Conservation (phyloP, 352 stramenopile genomes). For the Phytophthora pini region DNA sequence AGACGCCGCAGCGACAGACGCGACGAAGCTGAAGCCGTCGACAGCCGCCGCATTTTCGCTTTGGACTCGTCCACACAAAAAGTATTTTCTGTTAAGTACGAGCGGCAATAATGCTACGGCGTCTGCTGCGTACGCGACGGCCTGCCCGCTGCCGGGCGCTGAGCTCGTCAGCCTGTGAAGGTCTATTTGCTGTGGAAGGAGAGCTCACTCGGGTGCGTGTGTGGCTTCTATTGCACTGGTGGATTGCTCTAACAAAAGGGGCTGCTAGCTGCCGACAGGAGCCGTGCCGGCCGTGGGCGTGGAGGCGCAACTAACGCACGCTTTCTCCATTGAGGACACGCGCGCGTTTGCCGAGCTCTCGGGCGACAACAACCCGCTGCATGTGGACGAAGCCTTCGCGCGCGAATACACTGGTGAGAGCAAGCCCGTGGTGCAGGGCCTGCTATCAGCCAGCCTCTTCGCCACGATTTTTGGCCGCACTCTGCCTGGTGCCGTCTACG, state of each 20-base stretch:
- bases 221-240: too few relatives aligned
- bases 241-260: neutral
- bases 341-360: constrained; percentile 65
- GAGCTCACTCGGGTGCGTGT: constrained; percentile 39
- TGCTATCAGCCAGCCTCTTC: constrained; percentile 82
- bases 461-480: constrained; percentile 81
- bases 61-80: constrained; percentile 23
- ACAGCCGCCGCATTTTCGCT: constrained; percentile 43
- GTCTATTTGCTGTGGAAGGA: constrained; percentile 40
- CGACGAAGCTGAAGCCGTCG: constrained; percentile 28
- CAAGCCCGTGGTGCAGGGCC: constrained; percentile 78
- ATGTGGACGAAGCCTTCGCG: constrained; percentile 62
- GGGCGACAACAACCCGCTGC: constrained; percentile 81
- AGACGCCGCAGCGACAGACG: constrained; percentile 37
- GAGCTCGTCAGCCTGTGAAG: constrained; percentile 18
- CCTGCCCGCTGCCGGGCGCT: constrained; percentile 9
- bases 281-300: constrained; percentile 59
- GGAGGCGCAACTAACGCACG: constrained; percentile 61
- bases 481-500: constrained; percentile 78
- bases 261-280: constrained; percentile 50
- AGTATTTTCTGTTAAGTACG: constrained; percentile 28
- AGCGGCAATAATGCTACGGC: neutral
- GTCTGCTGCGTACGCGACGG: neutral
- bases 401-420: constrained; percentile 24
- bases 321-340: constrained; percentile 71